Percentiles rank a stretch among this genome's conserved stretches.
These are phyloP conservation scores for Paradendryphiella salina DNA, from an alignment of 2,329 filamentous ascomycete species.

Conservation along the genomic window DNA sequence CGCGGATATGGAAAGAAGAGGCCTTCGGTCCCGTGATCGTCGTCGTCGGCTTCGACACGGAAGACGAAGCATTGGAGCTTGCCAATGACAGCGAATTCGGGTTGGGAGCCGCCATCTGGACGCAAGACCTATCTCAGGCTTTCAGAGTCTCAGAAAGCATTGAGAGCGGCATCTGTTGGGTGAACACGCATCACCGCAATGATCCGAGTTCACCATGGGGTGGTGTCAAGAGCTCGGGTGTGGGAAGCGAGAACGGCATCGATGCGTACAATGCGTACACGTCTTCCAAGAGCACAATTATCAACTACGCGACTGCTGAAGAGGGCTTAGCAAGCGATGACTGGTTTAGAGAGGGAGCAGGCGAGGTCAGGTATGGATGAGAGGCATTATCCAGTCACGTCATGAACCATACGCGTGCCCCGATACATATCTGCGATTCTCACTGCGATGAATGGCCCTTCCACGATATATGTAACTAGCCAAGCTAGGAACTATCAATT, in stretches of 20 bases:
- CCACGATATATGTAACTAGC: no score
- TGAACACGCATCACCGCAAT: constrained; percentile 67
- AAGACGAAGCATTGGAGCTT: constrained; percentile 52
- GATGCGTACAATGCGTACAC: constrained; percentile 55
- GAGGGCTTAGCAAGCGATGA: constrained; percentile 60
- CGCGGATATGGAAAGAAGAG: constrained; percentile 51
- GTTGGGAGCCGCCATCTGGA: constrained; percentile 57
- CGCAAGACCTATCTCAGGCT: constrained; percentile 54
- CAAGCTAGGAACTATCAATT: no score
- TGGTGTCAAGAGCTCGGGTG: constrained; percentile 63
- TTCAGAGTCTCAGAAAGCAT: constrained; percentile 54
- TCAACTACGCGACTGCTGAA: constrained; percentile 66
- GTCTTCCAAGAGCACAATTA: constrained; percentile 65
- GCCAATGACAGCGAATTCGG: constrained; percentile 58
- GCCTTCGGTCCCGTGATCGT: constrained; percentile 59
- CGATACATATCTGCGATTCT: no score
- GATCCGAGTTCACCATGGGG: constrained; percentile 74
- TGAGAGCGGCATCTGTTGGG: constrained; percentile 55
- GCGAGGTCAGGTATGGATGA: constrained; percentile 62
- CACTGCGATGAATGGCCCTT: no score
- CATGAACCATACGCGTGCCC: no score
- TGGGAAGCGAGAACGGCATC: constrained; percentile 73
- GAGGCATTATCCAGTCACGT: background rate
- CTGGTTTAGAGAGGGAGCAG: constrained; percentile 67
- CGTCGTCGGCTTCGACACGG: constrained; percentile 52